These are phyloP conservation scores for Westerdykella ornata DNA, from an alignment of 2,329 filamentous ascomycete species.

Conservation along the genomic window DNA sequence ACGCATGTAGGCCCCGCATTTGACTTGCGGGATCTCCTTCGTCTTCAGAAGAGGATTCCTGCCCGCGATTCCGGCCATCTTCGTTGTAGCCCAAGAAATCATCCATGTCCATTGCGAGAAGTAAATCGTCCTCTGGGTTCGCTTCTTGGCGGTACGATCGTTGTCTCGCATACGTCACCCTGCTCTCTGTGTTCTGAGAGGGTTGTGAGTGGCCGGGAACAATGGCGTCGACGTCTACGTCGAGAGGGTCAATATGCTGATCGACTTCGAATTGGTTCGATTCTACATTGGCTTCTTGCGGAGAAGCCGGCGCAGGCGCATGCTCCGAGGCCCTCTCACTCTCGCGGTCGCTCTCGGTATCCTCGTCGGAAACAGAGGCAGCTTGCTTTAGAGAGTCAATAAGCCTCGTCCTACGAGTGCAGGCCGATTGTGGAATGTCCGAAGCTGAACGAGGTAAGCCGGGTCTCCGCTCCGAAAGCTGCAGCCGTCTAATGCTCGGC, in stretches of 20 bases:
- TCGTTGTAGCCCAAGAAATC: conserved; percentile 15
- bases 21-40: conserved; percentile 34
- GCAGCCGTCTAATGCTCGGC: conserved; percentile 27
- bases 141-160: conserved; percentile 55
- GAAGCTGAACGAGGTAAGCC: conserved; percentile 28
- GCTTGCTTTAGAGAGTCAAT: conserved; percentile 28
- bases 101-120: conserved; percentile 32
- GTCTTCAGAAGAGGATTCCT: conserved; percentile 39
- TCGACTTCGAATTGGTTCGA: neutral
- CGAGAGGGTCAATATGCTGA: conserved; percentile 3
- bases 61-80: conserved; percentile 15
- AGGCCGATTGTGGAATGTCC: conserved; percentile 22
- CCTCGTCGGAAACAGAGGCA: conserved; percentile 19
- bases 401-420: conserved; percentile 23
- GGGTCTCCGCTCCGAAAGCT: conserved; percentile 23
- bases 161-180: conserved; percentile 54
- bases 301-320: neutral
- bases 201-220: conserved; percentile 20
- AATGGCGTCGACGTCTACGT: conserved; percentile 18
- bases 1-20: conserved; percentile 56
- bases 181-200: conserved; percentile 29
- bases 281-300: neutral
- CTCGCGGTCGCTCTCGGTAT: conserved; percentile 22
- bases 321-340: conserved; percentile 8
- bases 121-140: conserved; percentile 36